Percentiles rank a stretch among this genome's conserved stretches.
Conservation (phyloP, 2,329 filamentous ascomycete species). For the Ophiognomonia clavigignenti-juglandacearum region DNA sequence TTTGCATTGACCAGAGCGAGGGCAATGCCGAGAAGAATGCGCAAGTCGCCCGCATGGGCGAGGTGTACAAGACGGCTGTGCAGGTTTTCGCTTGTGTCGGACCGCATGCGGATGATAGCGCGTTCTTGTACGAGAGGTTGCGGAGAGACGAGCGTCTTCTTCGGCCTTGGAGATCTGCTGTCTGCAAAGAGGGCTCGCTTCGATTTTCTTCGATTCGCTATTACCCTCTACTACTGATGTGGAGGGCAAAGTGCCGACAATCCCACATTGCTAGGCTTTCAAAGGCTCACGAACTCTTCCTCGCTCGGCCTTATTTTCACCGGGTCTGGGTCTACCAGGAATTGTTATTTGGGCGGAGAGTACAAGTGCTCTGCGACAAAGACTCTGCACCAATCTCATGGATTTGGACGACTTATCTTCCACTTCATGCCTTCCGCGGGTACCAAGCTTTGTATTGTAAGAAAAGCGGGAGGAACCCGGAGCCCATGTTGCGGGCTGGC, state of each 20-base stretch:
- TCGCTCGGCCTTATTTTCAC: background rate
- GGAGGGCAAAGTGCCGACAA: background rate
- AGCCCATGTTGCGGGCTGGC: background rate
- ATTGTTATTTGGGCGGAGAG: background rate
- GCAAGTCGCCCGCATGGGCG: constrained; percentile 4
- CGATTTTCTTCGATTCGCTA: background rate
- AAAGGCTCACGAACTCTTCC: background rate
- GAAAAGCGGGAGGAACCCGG: no score
- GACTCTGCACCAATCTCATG: background rate
- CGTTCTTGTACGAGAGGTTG: background rate
- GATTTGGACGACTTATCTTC: background rate
- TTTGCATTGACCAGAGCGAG: constrained; percentile 10
- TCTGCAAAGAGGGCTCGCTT: background rate
- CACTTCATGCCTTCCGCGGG: background rate
- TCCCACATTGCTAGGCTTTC: background rate
- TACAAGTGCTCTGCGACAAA: background rate
- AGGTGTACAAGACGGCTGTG: background rate
- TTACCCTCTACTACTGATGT: no score
- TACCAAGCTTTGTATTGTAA: background rate
- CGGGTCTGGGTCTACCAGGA: constrained; percentile 11
- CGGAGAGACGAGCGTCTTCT: background rate
- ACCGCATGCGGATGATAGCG: constrained; percentile 2
- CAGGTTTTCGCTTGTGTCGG: constrained; percentile 8
- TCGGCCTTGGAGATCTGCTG: no score
- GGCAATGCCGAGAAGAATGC: background rate